Conservation (phyloP, 2,329 filamentous ascomycete species). For the Pseudocercospora macadamiae region DNA sequence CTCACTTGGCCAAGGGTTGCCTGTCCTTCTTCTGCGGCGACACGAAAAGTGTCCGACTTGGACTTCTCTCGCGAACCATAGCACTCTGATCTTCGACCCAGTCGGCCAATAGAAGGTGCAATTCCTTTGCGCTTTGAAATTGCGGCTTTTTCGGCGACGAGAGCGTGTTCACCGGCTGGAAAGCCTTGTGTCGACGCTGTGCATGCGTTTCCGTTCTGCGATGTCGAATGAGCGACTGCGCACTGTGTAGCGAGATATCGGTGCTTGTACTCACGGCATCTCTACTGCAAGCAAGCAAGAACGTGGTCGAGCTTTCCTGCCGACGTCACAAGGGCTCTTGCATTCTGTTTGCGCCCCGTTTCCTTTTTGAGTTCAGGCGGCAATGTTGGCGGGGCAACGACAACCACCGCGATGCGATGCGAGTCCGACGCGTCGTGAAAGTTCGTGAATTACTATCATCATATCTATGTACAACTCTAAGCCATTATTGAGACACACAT, state of each 20-base stretch:
- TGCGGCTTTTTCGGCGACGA: slow-evolving; percentile 23
- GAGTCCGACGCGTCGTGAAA: not conserved
- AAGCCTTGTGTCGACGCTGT: slow-evolving; percentile 12
- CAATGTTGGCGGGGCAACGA: too few species aligned
- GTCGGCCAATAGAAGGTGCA: slow-evolving; percentile 3
- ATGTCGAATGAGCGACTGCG: not conserved
- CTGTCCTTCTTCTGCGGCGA: slow-evolving; percentile 27
- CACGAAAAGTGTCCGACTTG: slow-evolving; percentile 24
- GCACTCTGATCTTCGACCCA: slow-evolving; percentile 15
- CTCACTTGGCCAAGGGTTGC: slow-evolving; percentile 34
- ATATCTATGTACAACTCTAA: too few species aligned
- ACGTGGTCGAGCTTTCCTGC: not conserved
- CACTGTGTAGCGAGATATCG: not conserved
- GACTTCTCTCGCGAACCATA: slow-evolving; percentile 32
- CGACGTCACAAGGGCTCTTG: not conserved
- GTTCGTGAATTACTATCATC: too few species aligned
- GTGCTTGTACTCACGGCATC: not conserved
- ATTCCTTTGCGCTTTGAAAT: slow-evolving; percentile 9
- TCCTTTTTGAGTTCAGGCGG: not conserved
- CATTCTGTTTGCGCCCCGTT: not conserved
- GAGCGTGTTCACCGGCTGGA: slow-evolving; percentile 30
- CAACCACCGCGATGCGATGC: too few species aligned
- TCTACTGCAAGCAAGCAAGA: too few species aligned
- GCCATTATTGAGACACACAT: too few species aligned
- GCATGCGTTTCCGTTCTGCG: slow-evolving; percentile 7